Percentiles rank a stretch among this genome's conserved stretches.
These are phyloP conservation scores for Madurella mycetomatis DNA, from an alignment of 2,329 filamentous ascomycete genomes.

Conservation along the genomic window DNA sequence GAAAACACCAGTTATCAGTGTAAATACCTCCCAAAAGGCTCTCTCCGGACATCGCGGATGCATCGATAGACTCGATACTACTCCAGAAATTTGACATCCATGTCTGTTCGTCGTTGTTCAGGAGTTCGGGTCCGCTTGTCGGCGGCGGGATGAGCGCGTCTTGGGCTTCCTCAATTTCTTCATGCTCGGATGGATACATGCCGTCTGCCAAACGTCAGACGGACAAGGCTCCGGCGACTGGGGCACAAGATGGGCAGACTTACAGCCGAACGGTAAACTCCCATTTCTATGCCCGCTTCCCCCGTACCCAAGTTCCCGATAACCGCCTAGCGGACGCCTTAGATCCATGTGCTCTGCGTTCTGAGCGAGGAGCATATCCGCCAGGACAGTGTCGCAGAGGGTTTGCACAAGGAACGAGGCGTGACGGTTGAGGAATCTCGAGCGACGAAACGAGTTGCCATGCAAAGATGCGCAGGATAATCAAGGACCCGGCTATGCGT, in stretches of 20 bases:
- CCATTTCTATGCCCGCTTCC: conserved; percentile 17
- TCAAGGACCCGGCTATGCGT: neutral
- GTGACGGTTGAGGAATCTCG: neutral
- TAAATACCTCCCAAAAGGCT: conserved; percentile 38
- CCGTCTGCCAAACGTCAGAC: conserved; percentile 40
- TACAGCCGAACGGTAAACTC: conserved; percentile 64
- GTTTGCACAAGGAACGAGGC: neutral
- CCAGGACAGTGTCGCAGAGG: conserved; percentile 46
- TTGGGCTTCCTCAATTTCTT: conserved; percentile 34
- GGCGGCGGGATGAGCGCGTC: neutral
- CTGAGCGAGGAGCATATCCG: conserved; percentile 43
- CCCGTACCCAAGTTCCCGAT: neutral
- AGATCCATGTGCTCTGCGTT: conserved; percentile 56
- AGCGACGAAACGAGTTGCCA: neutral
- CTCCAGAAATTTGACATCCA: conserved; percentile 56
- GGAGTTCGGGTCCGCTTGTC: conserved; percentile 34
- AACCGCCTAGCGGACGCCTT: conserved; percentile 50
- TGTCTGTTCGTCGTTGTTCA: conserved; percentile 58
- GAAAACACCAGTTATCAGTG: conserved; percentile 53
- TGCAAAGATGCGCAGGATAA: neutral
- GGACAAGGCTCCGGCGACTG: conserved; percentile 19
- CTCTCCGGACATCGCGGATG: conserved; percentile 35
- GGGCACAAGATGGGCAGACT: conserved; percentile 31
- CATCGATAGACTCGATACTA: conserved; percentile 48
- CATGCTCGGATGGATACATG: conserved; percentile 36